Evolutionary conservation across 306 rosid genomes (phyloP), one percentile per base, ranked within the genome.

Genomic region (Citrullus colocynthis): DNA sequence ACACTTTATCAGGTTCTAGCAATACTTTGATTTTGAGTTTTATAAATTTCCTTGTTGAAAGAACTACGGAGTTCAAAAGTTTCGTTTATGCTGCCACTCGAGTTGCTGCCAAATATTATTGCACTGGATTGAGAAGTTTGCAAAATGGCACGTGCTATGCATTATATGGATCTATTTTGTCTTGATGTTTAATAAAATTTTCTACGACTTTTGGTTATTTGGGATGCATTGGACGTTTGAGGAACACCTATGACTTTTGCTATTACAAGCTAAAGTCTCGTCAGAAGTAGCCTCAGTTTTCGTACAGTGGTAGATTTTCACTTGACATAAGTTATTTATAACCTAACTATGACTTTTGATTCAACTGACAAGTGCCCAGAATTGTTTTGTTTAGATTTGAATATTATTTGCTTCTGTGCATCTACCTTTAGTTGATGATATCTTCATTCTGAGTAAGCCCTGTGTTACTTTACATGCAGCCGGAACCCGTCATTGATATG

Each of bases 401-500:
- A 30, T 73, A 16, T 73, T 51, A 15, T 51, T 28, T 16, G 28
- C 61, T 73, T 74, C 32, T 30, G 16, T 17, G 5, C 21, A 10
- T 32, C 32, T 74, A 32, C 48, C 62, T 32, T 74, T 76, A 18
- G 36, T 5, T 57, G 21, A n/a, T n/a, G 56, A 39, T 36, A n/a
- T 57, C 12, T 75, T 57, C 79, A n/a, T 59, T 57, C 67, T 21
- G 37, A 37, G 51, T 57, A 39, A 52, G 15, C 32, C 12, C 9
- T 73, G 10, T 54, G 83, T 75, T 67, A 78, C 77, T 49, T 72
- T 84, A 78, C 57, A 17, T 78, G 91, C 95, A 95, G 99, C 91
- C 99, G 5, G 93, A 87, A 81, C 84, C 90, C 42, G 96, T 78
- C 67, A 83, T 95, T 86, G 99, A 95, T 85, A 89, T 95, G 99